These are phyloP conservation scores for Penicillium fuscoglaucum DNA, from an alignment of 2,329 filamentous ascomycete species.

Conservation along the genomic window DNA sequence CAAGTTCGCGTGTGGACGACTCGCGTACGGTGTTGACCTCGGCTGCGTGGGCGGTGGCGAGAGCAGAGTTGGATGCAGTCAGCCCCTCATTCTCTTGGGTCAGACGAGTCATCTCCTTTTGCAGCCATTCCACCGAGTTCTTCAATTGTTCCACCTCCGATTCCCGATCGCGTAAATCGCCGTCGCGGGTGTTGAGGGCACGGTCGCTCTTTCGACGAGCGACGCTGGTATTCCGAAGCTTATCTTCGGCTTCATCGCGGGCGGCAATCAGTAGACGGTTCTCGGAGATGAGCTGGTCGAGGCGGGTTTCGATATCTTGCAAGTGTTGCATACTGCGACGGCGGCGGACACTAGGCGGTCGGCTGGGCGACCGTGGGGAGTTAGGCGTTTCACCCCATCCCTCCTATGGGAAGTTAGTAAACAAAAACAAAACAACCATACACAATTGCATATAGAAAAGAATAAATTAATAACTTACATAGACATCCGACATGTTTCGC, in stretches of 20 bases:
- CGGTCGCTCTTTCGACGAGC: slow-evolving; percentile 57
- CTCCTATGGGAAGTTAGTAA: slow-evolving; percentile 61
- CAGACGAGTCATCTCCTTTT: slow-evolving; percentile 77
- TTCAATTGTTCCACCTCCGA: slow-evolving; percentile 81
- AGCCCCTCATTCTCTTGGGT: slow-evolving; percentile 81
- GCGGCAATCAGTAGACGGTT: slow-evolving; percentile 78
- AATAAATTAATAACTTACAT: slow-evolving; percentile 64
- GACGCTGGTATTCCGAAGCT: slow-evolving; percentile 56
- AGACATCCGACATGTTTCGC: slow-evolving; percentile 89
- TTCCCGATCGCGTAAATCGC: slow-evolving; percentile 76
- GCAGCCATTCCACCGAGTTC: slow-evolving; percentile 74
- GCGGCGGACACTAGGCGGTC: slow-evolving; percentile 92
- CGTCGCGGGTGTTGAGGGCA: slow-evolving; percentile 63
- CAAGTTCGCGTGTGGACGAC: slow-evolving; percentile 67
- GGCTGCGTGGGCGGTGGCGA: slow-evolving; percentile 73
- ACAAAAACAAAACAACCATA: slow-evolving; percentile 27
- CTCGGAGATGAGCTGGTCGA: slow-evolving; percentile 83
- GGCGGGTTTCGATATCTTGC: slow-evolving; percentile 76
- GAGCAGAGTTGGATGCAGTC: slow-evolving; percentile 71
- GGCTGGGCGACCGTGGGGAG: slow-evolving; percentile 87
- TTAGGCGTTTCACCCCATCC: slow-evolving; percentile 83
- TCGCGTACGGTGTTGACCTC: slow-evolving; percentile 66
- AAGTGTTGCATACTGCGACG: slow-evolving; percentile 97
- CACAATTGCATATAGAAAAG: slow-evolving; percentile 14
- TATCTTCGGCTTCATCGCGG: slow-evolving; percentile 67